Evolutionary conservation across 108 stramenopile species (phyloP), one percentile per base, ranked within the genome.

Genomic region (Discostella stelligeroides): DNA sequence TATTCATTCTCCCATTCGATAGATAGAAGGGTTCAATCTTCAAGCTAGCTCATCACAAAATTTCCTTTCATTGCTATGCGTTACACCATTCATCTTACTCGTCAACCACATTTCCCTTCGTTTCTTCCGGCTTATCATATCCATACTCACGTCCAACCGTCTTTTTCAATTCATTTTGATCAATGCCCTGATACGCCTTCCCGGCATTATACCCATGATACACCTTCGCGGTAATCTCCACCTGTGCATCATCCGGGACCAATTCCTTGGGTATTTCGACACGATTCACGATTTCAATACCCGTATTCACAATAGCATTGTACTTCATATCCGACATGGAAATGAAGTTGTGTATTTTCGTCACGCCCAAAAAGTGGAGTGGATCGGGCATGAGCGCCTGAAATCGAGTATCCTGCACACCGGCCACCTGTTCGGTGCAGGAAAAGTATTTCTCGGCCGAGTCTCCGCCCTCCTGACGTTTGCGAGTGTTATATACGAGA

Each of bases 241-340:
- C 98, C 83, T 98, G 86, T n/a, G 98, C 98, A 81, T 99, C 98
- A 43, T 82, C 81, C 10, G 98, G 98, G 4, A 99, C 97, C 40
- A 99, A 85, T 61, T 98, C 97, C 30, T 91, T 88, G 4, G 98
- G 98, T 63, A 99, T 99, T 68, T 97, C 96, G 12, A 99, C 78
- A n/a, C 98, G 93, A 70, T 98, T 95, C n/a, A 95, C 97, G 74
- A 99, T 98, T 60, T 91, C 86, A 75, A 99, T 99, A 37, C 98
- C 98, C 11, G 97, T 88, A 54, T 55, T 80, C 12, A 96, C 91
- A 71, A 99, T 99, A 58, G 98, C 98, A 76, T 99, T 93, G 88
- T 99, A 98, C 83, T 99, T 99, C 98, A 99, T 99, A 80, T 99
- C 97, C 61, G 82, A 85, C 98, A 99, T 99, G 75, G 89, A 91